Base-by-base conservation (phyloP, 2,329 filamentous ascomycete genomes). In the Kalaharituber pfeilii region DNA sequence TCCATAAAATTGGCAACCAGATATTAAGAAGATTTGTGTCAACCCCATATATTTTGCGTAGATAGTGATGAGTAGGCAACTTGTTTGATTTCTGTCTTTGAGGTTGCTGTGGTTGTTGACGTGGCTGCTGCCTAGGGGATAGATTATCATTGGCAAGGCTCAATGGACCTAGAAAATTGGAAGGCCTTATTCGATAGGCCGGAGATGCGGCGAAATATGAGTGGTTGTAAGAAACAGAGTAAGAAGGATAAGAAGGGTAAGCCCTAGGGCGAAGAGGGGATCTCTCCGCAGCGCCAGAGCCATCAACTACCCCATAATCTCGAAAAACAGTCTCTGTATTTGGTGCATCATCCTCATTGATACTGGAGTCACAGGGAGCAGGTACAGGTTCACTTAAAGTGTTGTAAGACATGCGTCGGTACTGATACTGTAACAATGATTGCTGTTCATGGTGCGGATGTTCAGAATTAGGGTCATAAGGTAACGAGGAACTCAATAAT, bases 401-500 rank as follows among this genome's bases (percentile, higher is more conserved):
- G 50, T 56, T 60, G 49, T 60, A 59, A 18, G 49, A 56, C n/a
- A 56, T 54, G 50, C 57, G 59, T 7, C 56, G 52, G 29, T 51
- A 53, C 28, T 54, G 56, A 29, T 51, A 57, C 28, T 56, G 53
- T 2, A 60, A 53, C 9, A 60, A 27, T 9, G 56, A 56, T 22
- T 61, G 58, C 18, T 47, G 49, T 30, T 61, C 58, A 30, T 60
- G 58, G 28, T 61, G 59, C 2, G 56, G 59, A 25, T 60, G 59
- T 24, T 60, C 51, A 24, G 55, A 51, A 33, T 56, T 53, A 5
- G 59, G 59, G 42, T 61, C 59, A 24, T 61, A 60, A 18, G 59
- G 58, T 4, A 61, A 39, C 2, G 59, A 61, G 4, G 58, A 60
- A 25, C 58, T 60, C 9, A 61, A 50, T 3, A 61, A 44, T 27